Evolutionary conservation across 176 grass and related monocot genomes (phyloP), one percentile per base, ranked within the genome.

Genomic region (Dactylis glomerata): DNA sequence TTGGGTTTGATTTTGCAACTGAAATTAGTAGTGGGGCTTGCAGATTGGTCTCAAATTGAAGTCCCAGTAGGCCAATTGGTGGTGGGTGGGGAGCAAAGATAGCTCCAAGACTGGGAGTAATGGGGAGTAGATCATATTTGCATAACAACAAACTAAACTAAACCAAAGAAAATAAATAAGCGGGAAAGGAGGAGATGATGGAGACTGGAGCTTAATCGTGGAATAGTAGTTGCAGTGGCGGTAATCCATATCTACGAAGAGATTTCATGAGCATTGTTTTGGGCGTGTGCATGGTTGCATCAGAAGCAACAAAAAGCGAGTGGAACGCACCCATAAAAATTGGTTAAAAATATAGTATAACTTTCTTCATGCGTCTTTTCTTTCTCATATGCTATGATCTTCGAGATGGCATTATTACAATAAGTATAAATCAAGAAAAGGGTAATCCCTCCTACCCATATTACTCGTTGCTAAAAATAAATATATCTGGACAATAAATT

Each of bases 41-140:
- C 16, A 58, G 16, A n/a, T 58, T 38, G 64, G 64, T 67, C 17
- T 50, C 42, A 41, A 55, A 83, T 46, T 36, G 78, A 83, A 73
- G 1, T 83, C 50, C 75, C 20, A 90, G 13, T 52, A 80, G 49
- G 76, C 28, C 75, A 80, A 73, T 64, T 87, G 85, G 76, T 84
- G 89, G 89, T 87, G 85, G 85, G 59, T 87, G 81, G 85, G 89
- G 84, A 90, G 84, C 89, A 84, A 84, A 73, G 41, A 46, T 63
- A 84, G 57, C 47, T 90, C 80, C 84, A 83, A 83, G 73, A 30
- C 65, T 79, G 73, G 84, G 73, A 74, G 46, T 74, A 69, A 83
- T 84, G 75, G 51, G 81, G 84, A 84, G 89, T 46, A 87, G 81
- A 77, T 80, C 76, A 34, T 41, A 69, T 69, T 75, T 26, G n/a